Conservation (phyloP, 805 yeast species). For the Kockiozyma suomiensis region DNA sequence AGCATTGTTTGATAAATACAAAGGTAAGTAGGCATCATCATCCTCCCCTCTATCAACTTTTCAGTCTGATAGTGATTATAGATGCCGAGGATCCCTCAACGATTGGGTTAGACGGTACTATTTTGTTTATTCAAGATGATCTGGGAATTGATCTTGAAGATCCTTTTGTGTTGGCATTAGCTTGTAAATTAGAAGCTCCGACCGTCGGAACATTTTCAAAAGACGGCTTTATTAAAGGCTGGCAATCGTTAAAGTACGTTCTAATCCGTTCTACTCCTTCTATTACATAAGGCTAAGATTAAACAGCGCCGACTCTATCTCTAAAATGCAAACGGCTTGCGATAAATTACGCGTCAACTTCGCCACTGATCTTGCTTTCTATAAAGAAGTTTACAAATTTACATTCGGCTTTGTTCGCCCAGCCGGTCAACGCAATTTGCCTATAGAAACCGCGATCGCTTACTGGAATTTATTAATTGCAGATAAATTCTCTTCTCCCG, state of each 20-base stretch:
- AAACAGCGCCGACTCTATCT: constrained; percentile 40
- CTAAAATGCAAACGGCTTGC: constrained; percentile 53
- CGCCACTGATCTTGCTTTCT: constrained; percentile 46
- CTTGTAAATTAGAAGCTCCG: constrained; percentile 68
- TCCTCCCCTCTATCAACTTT: not conserved
- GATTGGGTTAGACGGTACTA: constrained; percentile 80
- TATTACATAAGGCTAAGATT: not conserved
- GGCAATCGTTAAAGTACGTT: constrained; percentile 49
- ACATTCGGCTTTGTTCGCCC: constrained; percentile 70
- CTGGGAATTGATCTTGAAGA: constrained; percentile 76
- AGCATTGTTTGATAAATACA: constrained; percentile 37
- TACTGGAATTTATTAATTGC: constrained; percentile 76
- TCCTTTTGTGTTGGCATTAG: constrained; percentile 65
- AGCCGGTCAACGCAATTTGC: constrained; percentile 58
- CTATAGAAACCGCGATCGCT: constrained; percentile 63
- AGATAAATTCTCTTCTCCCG: constrained; percentile 40
- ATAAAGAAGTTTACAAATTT: constrained; percentile 66
- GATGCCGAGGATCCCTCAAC: constrained; percentile 39
- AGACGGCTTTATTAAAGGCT: constrained; percentile 56
- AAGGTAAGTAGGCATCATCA: constrained; percentile 33
- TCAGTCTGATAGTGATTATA: not conserved
- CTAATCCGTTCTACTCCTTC: not conserved
- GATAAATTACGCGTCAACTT: constrained; percentile 44
- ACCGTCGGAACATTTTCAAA: constrained; percentile 62
- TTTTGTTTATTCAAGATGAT: constrained; percentile 61